Conservation (phyloP, 768 basidiomycete genomes). For the Crepidotus variabilis region DNA sequence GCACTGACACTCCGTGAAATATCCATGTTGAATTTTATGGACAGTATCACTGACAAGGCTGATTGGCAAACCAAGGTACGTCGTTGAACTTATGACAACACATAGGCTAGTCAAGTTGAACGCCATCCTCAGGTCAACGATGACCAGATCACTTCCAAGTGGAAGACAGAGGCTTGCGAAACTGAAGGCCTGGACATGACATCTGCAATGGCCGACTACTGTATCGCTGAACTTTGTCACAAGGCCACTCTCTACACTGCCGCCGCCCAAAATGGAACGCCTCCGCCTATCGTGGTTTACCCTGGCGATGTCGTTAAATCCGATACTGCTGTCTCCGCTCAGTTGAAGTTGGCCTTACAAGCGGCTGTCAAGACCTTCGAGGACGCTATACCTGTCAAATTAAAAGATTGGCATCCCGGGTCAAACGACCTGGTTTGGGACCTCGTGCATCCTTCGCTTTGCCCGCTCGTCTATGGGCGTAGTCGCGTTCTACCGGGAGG, state of each 20-base stretch:
- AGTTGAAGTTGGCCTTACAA: slow-evolving; percentile 20
- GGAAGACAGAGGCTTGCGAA: slow-evolving; percentile 21
- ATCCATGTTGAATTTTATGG: slow-evolving; percentile 32
- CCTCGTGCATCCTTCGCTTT: slow-evolving; percentile 43
- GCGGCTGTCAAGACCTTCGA: slow-evolving; percentile 28
- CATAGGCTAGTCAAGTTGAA: neutral
- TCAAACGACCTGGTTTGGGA: slow-evolving; percentile 40
- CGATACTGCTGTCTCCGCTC: slow-evolving; percentile 25
- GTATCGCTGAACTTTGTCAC: slow-evolving; percentile 24
- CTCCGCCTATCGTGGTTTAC: slow-evolving; percentile 19
- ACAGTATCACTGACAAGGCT: slow-evolving; percentile 28
- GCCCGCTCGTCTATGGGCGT: slow-evolving; percentile 32
- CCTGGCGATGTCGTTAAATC: slow-evolving; percentile 28
- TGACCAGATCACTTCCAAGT: slow-evolving; percentile 18
- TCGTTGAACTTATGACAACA: neutral
- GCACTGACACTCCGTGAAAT: slow-evolving; percentile 27
- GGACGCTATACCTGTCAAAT: slow-evolving; percentile 24
- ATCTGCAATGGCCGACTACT: slow-evolving; percentile 21
- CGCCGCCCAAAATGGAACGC: neutral
- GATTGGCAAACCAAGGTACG: slow-evolving; percentile 29
- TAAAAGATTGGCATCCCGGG: slow-evolving; percentile 45
- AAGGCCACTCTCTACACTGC: slow-evolving; percentile 12
- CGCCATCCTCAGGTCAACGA: slow-evolving; percentile 16
- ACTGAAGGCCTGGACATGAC: slow-evolving; percentile 17
- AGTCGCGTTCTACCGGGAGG: slow-evolving; percentile 19